Conservation (phyloP, 2,329 filamentous ascomycete genomes). For the Pseudonectria buxi region DNA sequence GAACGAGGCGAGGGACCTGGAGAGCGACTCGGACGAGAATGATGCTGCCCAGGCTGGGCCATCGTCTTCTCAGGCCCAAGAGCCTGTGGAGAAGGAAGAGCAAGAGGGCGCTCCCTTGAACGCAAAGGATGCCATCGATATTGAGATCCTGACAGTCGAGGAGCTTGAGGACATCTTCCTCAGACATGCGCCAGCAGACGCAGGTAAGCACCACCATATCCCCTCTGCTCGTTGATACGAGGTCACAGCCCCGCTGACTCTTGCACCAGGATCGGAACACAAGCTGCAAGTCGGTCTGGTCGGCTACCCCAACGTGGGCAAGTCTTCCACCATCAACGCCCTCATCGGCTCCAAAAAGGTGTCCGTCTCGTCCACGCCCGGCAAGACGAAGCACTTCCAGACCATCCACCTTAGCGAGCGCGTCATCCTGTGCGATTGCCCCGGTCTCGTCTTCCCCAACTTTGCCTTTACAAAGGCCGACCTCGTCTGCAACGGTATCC, state of each 20-base stretch:
- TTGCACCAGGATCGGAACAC: conserved; percentile 35
- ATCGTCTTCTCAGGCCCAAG: conserved; percentile 8
- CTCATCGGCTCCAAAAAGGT: conserved; percentile 98
- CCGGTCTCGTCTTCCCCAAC: conserved; percentile 96
- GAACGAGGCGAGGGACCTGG: conserved; percentile 64
- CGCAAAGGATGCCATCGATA: conserved; percentile 41
- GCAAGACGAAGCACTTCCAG: conserved; percentile 99
- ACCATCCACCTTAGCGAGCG: conserved; percentile 89
- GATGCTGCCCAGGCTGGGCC: conserved; percentile 23
- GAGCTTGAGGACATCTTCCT: conserved; percentile 89
- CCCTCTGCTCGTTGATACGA: background rate
- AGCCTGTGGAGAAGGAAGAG: conserved; percentile 17
- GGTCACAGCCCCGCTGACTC: conserved; percentile 4
- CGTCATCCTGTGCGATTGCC: conserved; percentile 93
- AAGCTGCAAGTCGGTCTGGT: conserved; percentile 91
- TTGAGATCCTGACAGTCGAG: conserved; percentile 82
- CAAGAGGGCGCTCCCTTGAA: conserved; percentile 16
- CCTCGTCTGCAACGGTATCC: conserved; percentile 86
- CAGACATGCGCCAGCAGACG: conserved; percentile 52
- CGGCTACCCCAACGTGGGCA: conserved; percentile 97
- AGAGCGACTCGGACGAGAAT: conserved; percentile 36
- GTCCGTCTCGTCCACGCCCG: conserved; percentile 91
- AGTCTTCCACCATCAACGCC: conserved; percentile 98
- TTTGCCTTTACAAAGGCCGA: conserved; percentile 96
- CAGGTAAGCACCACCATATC: conserved; percentile 35